Base-by-base conservation (phyloP, 257 asterid genomes). In the Rauvolfia tetraphylla region DNA sequence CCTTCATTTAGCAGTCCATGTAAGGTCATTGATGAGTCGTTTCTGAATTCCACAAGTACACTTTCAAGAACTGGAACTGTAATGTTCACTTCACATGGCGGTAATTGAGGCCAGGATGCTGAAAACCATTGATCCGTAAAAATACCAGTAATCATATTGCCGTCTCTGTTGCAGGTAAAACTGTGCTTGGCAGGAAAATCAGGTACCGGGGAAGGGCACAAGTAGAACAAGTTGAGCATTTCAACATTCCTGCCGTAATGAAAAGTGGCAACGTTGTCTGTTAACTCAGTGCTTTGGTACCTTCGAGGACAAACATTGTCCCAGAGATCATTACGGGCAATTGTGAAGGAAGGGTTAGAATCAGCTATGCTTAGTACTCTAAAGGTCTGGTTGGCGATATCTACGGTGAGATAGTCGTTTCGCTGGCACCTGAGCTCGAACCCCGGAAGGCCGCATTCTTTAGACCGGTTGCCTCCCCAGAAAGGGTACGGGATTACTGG, bases 401-500 rank as follows among this genome's bases (percentile, higher is more conserved):
- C 49, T 38, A 66, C 11, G 71, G 80, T 57, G 0, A 81, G 59
- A 81, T 67, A 0, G 42, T 76, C 44, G 56, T 62, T 66, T 78
- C 75, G 71, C 42, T 70, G 31, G 56, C 91, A 90, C 48, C 1
- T 44, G 57, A 88, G 84, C 56, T 81, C 7, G 66, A 87, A 83
- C 61, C 70, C 81, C n/a, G 85, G 85, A 73, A 78, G 71, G 57
- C 93, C 93, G 81, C 95, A 88, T 63, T 85, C 85, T 27, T 1
- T 17, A 20, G 31, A 66, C 29, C 48, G 71, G 38, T 34, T 17
- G 29, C 49, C 71, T 66, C 71, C 71, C 71, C 71, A 66, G 15
- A 66, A 66, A 66, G 71, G 71, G 49, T 34, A 66, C 29, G 5
- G 2, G 46, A 66, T 66, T 36, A 20, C 31, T 66, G 7, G 31